Conservation (phyloP, 192 early-diverging fungal species). For the Obelidium mucronatum region DNA sequence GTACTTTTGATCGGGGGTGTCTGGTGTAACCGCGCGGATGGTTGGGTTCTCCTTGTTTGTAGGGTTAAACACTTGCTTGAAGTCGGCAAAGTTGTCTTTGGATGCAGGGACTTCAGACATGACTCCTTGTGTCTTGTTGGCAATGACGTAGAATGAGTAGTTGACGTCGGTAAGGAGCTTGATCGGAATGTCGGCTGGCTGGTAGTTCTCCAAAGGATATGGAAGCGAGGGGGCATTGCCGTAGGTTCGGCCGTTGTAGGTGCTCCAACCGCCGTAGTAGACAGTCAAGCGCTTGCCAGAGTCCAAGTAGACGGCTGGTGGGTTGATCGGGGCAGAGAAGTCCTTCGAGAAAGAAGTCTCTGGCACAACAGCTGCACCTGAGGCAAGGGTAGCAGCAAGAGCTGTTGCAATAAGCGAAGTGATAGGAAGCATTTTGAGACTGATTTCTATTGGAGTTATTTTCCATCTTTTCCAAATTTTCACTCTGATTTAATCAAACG, state of each 20-base stretch:
- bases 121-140: not conserved
- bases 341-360: no score
- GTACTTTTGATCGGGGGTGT: not conserved
- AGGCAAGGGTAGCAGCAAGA: no score
- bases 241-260: not conserved
- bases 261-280: not conserved
- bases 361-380: no score
- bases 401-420: no score
- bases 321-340: slow-evolving; percentile 12
- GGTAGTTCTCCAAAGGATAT: slow-evolving; percentile 41
- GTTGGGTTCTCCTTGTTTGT: slow-evolving; percentile 24
- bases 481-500: no score
- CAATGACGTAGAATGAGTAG: slow-evolving; percentile 57
- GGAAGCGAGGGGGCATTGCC: not conserved
- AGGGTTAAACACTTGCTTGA: slow-evolving; percentile 33
- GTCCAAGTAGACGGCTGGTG: not conserved
- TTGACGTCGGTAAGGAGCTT: slow-evolving; percentile 56
- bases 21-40: not conserved
- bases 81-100: slow-evolving; percentile 55
- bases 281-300: not conserved
- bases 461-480: no score
- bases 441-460: no score
- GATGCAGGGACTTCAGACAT: slow-evolving; percentile 32
- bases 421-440: no score
- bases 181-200: slow-evolving; percentile 60